Conservation (phyloP, 2,329 filamentous ascomycete species). For the Hypoxylon sp. region DNA sequence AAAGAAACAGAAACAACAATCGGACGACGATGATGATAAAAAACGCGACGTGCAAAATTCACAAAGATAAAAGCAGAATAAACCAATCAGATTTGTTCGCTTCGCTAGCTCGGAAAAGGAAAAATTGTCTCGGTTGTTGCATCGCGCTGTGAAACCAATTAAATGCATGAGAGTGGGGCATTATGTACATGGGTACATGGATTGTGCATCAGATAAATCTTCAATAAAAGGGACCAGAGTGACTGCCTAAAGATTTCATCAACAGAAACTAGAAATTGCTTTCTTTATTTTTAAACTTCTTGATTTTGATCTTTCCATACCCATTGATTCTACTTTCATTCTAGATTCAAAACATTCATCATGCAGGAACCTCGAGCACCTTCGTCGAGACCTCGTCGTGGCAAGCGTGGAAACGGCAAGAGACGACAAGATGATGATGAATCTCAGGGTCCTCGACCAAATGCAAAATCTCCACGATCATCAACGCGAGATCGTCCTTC, state of each 20-base stretch:
- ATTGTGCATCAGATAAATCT: neutral
- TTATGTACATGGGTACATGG: conserved; percentile 2
- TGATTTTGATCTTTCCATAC: too few relatives aligned
- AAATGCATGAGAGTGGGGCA: too few relatives aligned
- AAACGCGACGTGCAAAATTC: conserved; percentile 6
- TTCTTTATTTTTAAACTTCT: too few relatives aligned
- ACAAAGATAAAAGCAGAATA: neutral
- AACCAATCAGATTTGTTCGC: conserved; percentile 11
- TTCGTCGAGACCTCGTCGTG: conserved; percentile 6
- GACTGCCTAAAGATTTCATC: too few relatives aligned
- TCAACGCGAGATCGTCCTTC: neutral
- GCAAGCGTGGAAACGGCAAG: conserved; percentile 4
- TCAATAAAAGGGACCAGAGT: neutral
- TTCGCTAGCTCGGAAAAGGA: conserved; percentile 19
- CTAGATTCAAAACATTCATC: too few relatives aligned
- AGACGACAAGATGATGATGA: neutral
- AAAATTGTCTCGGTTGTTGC: conserved; percentile 5
- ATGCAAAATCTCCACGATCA: neutral
- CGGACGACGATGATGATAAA: too few relatives aligned
- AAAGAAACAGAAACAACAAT: too few relatives aligned
- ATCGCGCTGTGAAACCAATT: neutral
- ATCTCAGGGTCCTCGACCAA: neutral
- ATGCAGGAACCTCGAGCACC: conserved; percentile 14
- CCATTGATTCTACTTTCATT: too few relatives aligned
- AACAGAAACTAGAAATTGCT: too few relatives aligned